Conservation (phyloP, 352 stramenopile genomes). For the Phytophthora lateralis region DNA sequence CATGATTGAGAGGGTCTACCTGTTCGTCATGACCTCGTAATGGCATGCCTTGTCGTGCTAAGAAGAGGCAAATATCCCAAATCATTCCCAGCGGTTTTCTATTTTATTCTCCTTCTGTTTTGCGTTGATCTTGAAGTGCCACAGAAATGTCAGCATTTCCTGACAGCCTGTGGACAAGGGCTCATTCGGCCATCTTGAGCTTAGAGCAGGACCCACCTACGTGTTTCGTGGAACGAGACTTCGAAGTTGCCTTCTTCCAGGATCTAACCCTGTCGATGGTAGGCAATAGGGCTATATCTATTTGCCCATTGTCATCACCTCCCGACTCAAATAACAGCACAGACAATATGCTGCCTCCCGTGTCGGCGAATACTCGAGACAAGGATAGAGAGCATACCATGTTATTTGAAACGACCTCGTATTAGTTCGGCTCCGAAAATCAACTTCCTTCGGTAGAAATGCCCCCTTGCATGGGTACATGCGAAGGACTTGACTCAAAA, state of each 20-base stretch:
- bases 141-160: background rate
- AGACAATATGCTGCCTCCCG: background rate
- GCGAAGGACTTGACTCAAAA: too few species aligned
- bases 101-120: background rate
- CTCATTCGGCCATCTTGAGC: background rate
- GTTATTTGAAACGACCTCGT: slow-evolving; percentile 14
- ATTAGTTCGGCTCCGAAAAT: too few species aligned
- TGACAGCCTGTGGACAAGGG: background rate
- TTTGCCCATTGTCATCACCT: background rate
- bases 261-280: background rate
- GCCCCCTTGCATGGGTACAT: too few species aligned
- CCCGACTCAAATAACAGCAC: background rate
- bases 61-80: background rate
- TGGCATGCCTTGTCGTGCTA: background rate
- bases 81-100: background rate
- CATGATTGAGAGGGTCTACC: too few species aligned
- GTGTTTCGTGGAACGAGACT: background rate
- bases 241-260: background rate
- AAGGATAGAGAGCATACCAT: background rate
- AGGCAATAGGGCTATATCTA: background rate
- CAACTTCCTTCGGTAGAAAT: too few species aligned
- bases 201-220: background rate
- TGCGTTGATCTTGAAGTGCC: background rate
- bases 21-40: background rate
- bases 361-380: background rate